These are phyloP conservation scores for Coemansia sp. DNA, from an alignment of 192 early-diverging fungal species.

Conservation along the genomic window DNA sequence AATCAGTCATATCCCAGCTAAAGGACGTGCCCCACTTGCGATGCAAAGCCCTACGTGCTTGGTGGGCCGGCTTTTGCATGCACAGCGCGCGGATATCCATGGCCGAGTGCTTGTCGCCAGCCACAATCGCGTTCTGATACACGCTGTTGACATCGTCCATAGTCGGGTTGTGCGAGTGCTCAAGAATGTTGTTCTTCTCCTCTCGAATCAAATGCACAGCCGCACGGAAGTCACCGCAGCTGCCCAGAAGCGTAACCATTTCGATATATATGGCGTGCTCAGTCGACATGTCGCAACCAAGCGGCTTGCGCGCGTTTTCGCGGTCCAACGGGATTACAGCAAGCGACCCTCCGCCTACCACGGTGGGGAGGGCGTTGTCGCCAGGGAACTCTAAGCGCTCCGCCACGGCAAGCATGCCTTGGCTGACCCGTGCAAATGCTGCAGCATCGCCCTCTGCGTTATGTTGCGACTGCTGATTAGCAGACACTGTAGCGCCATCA, in stretches of 20 bases:
- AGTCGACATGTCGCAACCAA: slow-evolving; percentile 56
- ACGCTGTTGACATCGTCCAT: slow-evolving; percentile 53
- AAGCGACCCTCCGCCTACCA: slow-evolving; percentile 31
- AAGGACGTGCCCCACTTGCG: slow-evolving; percentile 62
- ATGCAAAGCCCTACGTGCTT: slow-evolving; percentile 40
- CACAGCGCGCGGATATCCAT: slow-evolving; percentile 56
- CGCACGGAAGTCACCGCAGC: slow-evolving; percentile 52
- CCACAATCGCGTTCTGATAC: slow-evolving; percentile 54
- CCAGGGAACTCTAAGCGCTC: slow-evolving; percentile 34
- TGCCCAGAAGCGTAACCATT: slow-evolving; percentile 69
- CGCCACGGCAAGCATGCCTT: slow-evolving; percentile 39
- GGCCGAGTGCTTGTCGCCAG: slow-evolving; percentile 54
- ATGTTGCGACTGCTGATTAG: neutral
- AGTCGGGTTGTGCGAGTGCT: slow-evolving; percentile 42
- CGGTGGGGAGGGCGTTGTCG: slow-evolving; percentile 13
- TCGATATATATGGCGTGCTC: slow-evolving; percentile 59
- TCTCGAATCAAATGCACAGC: slow-evolving; percentile 56
- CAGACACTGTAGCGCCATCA: neutral
- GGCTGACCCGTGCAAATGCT: slow-evolving; percentile 20
- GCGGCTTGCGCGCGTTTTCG: slow-evolving; percentile 34
- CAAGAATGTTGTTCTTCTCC: slow-evolving; percentile 40
- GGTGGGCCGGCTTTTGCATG: slow-evolving; percentile 42
- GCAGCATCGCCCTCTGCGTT: slow-evolving; percentile 10
- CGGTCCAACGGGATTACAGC: slow-evolving; percentile 40
- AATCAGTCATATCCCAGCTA: slow-evolving; percentile 50